phyloP scores from a whole-genome alignment of 192 early-diverging fungal species.

The Coemansia sp. region DNA sequence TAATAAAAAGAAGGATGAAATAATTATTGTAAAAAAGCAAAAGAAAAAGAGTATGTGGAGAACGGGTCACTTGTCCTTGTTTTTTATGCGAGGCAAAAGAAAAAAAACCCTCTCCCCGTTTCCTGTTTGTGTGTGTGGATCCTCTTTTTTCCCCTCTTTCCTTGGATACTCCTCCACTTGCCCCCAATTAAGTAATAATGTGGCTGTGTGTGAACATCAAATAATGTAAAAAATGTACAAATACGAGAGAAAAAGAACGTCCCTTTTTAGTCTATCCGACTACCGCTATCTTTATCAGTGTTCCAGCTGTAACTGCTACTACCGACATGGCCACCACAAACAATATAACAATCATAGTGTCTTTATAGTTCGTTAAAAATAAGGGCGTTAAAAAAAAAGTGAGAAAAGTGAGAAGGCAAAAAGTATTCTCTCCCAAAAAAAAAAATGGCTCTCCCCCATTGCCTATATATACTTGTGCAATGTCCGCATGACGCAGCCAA shows the following conservation, averaged over 20 bases:
- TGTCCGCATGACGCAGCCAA: slow-evolving; percentile 7
- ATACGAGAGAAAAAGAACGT: no score
- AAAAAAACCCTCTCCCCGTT: background rate
- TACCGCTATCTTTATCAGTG: slow-evolving; percentile 39
- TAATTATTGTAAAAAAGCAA: background rate
- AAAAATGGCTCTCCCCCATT: background rate
- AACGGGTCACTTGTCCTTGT: background rate
- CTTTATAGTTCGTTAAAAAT: background rate
- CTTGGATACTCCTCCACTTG: background rate
- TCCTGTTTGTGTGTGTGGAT: background rate
- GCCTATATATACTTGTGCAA: background rate
- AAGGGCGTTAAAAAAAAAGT: background rate
- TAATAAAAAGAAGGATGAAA: no score
- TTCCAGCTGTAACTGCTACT: slow-evolving; percentile 38
- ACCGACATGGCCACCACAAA: slow-evolving; percentile 44
- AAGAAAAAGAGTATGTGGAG: background rate
- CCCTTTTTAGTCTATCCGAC: slow-evolving; percentile 15
- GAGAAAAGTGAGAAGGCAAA: background rate
- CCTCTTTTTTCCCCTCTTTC: background rate
- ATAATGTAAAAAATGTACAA: background rate
- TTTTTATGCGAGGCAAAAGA: background rate
- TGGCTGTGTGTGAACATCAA: no score
- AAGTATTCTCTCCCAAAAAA: background rate
- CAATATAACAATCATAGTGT: slow-evolving; percentile 45
- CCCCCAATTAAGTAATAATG: background rate